Evolutionary conservation across 2,329 filamentous ascomycete species (phyloP).

Genomic region (Diplocarpon mali): DNA sequence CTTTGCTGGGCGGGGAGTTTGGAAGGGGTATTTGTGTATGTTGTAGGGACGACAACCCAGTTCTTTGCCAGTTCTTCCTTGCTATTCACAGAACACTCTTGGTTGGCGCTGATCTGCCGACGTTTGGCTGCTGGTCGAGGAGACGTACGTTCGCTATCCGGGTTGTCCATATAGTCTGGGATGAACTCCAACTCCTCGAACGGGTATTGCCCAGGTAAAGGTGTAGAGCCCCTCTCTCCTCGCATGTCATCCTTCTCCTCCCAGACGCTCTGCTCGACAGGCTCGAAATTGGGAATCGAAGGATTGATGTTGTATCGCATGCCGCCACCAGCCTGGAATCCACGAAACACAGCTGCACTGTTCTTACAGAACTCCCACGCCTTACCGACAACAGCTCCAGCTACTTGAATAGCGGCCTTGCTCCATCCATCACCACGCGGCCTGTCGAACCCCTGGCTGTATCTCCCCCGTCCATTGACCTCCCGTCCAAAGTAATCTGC

Average conservation of each 20-base stretch:
- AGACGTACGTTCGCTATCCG: conserved; percentile 30
- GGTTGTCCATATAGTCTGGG: conserved; percentile 30
- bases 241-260: conserved; percentile 12
- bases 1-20: conserved; percentile 9
- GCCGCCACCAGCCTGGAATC: conserved; percentile 81
- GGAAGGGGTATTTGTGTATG: conserved; percentile 10
- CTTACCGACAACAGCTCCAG: conserved; percentile 54
- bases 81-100: conserved; percentile 17
- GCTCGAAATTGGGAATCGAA: conserved; percentile 7
- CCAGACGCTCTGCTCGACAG: conserved; percentile 14
- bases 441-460: conserved; percentile 9
- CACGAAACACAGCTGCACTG: conserved; percentile 52
- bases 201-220: conserved; percentile 43
- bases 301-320: conserved; percentile 42
- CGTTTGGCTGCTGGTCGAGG: conserved; percentile 36
- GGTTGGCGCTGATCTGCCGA: conserved; percentile 34
- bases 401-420: conserved; percentile 35
- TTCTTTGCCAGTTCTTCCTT: conserved; percentile 49
- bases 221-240: conserved; percentile 27
- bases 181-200: conserved; percentile 34
- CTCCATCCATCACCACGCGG: conserved; percentile 39
- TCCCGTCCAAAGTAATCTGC: conserved; percentile 13
- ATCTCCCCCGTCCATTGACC: conserved; percentile 16
- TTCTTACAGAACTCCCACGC: conserved; percentile 76
- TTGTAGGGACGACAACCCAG: conserved; percentile 54